Evolutionary conservation across 108 stramenopile species (phyloP), one percentile per base, ranked within the genome.

Genomic region (Cyclotella distinguenda): DNA sequence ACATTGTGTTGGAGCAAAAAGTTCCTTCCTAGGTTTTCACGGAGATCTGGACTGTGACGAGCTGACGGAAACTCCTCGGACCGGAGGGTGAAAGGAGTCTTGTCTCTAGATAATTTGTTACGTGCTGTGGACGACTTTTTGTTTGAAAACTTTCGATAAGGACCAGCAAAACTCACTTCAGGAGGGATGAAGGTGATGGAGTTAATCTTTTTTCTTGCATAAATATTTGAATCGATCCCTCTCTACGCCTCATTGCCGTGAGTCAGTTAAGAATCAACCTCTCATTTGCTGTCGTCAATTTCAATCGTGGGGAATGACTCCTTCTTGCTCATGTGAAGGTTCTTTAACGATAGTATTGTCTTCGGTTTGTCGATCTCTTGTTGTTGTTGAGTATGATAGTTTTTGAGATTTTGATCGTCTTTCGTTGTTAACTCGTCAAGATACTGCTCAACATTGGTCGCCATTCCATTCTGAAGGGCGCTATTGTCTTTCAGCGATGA

Each of bases 11-110:
- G 36, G 34, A 55, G 5, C 22, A 35, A 55, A 18, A 55, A 36
- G 25, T 55, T 35, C 18, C 36, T 35, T 16, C 54, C 54, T 36
- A 36, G n/a, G n/a, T n/a, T n/a, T n/a, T n/a, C n/a, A n/a, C n/a
- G n/a, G n/a, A n/a, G n/a, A n/a, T n/a, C n/a, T n/a, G n/a, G n/a
- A n/a, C n/a, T n/a, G n/a, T n/a, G n/a, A n/a, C n/a, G n/a, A n/a
- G n/a, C n/a, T n/a, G n/a, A n/a, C n/a, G n/a, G n/a, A n/a, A n/a
- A n/a, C n/a, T n/a, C n/a, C n/a, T n/a, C n/a, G n/a, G n/a, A n/a
- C n/a, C n/a, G n/a, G n/a, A n/a, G n/a, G n/a, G n/a, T n/a, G n/a
- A n/a, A n/a, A n/a, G n/a, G n/a, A n/a, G n/a, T n/a, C n/a, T n/a
- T n/a, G n/a, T n/a, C n/a, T n/a, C n/a, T n/a, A n/a, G n/a, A n/a